These are phyloP conservation scores for Dunaliella salina DNA, from an alignment of 163 green algal genomes.

Conservation along the genomic window DNA sequence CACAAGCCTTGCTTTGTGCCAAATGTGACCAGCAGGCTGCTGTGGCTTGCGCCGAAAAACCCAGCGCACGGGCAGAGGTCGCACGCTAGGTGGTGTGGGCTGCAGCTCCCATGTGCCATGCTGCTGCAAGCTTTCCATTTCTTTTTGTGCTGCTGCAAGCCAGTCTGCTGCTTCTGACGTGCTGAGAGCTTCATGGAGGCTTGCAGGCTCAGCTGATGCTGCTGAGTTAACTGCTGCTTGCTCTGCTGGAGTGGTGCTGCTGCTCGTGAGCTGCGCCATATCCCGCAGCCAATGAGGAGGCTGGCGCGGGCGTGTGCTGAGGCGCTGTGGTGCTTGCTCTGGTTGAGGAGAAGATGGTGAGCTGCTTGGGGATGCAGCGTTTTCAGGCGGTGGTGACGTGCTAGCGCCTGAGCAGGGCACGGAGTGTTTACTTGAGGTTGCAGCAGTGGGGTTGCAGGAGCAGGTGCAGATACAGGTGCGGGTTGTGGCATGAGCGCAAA, in stretches of 20 bases:
- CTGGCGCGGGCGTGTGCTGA: background rate
- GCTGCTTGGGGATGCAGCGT: background rate
- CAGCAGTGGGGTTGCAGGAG: no score
- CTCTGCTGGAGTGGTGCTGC: background rate
- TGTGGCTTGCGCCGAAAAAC: constrained; percentile 53
- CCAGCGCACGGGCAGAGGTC: constrained; percentile 42
- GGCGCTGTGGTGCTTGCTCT: background rate
- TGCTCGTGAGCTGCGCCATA: background rate
- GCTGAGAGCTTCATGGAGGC: background rate
- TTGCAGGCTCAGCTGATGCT: background rate
- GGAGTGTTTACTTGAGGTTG: background rate
- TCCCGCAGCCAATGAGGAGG: background rate
- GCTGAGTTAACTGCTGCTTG: background rate
- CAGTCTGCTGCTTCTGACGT: background rate
- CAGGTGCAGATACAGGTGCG: background rate
- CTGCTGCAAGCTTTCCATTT: background rate
- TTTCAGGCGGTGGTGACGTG: no score
- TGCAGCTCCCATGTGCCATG: constrained; percentile 22
- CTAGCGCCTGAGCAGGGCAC: background rate
- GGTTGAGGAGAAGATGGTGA: background rate
- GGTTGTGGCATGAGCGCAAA: background rate
- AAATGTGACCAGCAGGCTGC: background rate
- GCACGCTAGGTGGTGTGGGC: constrained; percentile 23
- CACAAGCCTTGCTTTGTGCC: constrained; percentile 49
- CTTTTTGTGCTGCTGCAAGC: background rate